Evolutionary conservation across 2,329 filamentous ascomycete species (phyloP), one percentile per base, ranked within the genome.

Genomic region (Clonostachys chloroleuca): DNA sequence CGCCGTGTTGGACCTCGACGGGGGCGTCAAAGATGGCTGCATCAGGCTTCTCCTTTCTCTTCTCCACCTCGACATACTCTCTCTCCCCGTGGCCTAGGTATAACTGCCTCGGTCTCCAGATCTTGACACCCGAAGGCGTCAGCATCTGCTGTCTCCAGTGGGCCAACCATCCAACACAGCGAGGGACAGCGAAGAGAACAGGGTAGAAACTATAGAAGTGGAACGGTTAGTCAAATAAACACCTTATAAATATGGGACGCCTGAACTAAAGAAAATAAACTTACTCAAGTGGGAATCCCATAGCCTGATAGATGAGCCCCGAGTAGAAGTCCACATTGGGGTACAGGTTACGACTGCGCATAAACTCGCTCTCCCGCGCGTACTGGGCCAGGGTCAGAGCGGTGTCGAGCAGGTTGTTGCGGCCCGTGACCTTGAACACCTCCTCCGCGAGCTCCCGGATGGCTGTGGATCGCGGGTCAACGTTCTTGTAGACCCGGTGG

Each of bases 301-400:
- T 74, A 33, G 73, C 72, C 51, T 76, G 74, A 56, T 77, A 77
- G 52, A 77, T 76, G 30, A 77, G 57, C 1, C 73, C 73, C 5
- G 69, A 73, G 65, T 75, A 77, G 56, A 76, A 77, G 57, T 77
- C 73, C 5, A 77, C 73, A 49, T 76, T 77, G 37, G 73, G 73
- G 53, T 76, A 77, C 36, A 77, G 54, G 51, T 73, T 74, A 20
- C 71, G 60, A 51, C 66, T 73, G 51, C 66, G 66, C 66, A 76
- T 74, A 51, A 77, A 77, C 42, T 73, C 69, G 56, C 65, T 68
- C 62, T 70, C 63, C 20, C 66, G 52, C 2, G 71, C 70, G 49
- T 73, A 70, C 40, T 74, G 66, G 34, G 70, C 72, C 5, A 77
- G 67, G 2, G 64, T 60, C 6, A 72, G 58, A 6, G 73, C 73